A percentile compares a stretch with the other conserved stretches of the same genome.
These are phyloP conservation scores for Dioszegia hungarica DNA, from an alignment of 768 basidiomycete species.

Conservation along the genomic window DNA sequence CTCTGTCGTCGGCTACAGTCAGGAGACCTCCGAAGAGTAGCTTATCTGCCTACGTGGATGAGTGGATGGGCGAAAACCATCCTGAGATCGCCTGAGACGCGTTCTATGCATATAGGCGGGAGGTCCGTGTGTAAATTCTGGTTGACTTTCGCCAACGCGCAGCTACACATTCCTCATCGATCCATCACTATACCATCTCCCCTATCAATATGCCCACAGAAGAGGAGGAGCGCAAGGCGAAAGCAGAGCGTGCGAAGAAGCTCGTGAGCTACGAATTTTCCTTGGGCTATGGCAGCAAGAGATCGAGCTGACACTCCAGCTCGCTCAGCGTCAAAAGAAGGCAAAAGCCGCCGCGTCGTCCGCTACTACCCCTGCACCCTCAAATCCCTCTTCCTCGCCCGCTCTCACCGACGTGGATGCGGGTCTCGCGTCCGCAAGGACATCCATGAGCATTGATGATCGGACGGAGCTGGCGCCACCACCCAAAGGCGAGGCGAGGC, in stretches of 20 bases:
- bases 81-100: no score
- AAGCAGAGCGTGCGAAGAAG: constrained; percentile 46
- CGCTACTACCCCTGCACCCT: neutral
- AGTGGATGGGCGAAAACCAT: no score
- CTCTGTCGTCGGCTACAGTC: no score
- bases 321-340: constrained; percentile 30
- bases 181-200: neutral
- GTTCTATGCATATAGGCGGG: no score
- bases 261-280: constrained; percentile 24
- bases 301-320: constrained; percentile 13
- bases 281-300: neutral
- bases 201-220: constrained; percentile 22
- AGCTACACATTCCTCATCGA: neutral
- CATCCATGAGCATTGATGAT: constrained; percentile 37
- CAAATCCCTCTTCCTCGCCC: constrained; percentile 17
- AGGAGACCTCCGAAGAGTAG: no score
- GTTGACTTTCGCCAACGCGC: neutral
- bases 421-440: constrained; percentile 24
- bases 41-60: no score
- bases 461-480: constrained; percentile 15
- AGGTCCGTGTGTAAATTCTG: no score
- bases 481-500: constrained; percentile 4
- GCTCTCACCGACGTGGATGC: constrained; percentile 18
- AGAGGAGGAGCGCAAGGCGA: constrained; percentile 44
- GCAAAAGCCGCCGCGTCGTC: constrained; percentile 9